These are phyloP conservation scores for Yamadazyma ubonensis DNA, from an alignment of 805 yeast species.

Conservation along the genomic window DNA sequence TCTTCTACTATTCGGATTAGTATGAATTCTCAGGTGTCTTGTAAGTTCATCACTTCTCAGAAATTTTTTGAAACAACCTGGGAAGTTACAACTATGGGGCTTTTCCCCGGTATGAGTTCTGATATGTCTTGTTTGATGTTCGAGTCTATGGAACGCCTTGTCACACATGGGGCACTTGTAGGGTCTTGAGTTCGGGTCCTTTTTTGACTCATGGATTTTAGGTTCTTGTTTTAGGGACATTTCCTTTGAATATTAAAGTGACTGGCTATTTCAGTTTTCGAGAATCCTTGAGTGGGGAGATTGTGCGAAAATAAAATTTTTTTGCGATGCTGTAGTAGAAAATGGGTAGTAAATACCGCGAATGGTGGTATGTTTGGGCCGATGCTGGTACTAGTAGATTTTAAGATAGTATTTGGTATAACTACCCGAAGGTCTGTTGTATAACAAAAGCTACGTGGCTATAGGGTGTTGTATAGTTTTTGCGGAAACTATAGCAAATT, in stretches of 20 bases:
- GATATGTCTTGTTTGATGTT: slow-evolving; percentile 77
- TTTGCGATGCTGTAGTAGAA: slow-evolving; percentile 3
- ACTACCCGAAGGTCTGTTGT: no score
- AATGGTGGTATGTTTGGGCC: neutral
- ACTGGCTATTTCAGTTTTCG: slow-evolving; percentile 1
- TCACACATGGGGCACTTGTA: slow-evolving; percentile 74
- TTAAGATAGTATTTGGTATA: no score
- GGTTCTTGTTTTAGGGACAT: slow-evolving; percentile 9
- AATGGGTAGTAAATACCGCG: no score
- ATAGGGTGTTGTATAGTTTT: no score
- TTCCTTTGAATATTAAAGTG: neutral
- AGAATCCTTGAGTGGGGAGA: slow-evolving; percentile 10
- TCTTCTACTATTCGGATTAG: slow-evolving; percentile 65
- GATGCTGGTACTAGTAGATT: no score
- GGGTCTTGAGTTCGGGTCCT: slow-evolving; percentile 45
- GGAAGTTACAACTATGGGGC: slow-evolving; percentile 73
- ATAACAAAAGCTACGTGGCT: no score
- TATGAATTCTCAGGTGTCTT: slow-evolving; percentile 70
- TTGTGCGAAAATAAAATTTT: slow-evolving; percentile 8
- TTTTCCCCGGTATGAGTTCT: slow-evolving; percentile 82
- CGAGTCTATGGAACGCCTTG: slow-evolving; percentile 72
- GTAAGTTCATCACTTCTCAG: slow-evolving; percentile 73
- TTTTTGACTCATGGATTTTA: slow-evolving; percentile 11
- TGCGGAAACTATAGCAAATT: no score
- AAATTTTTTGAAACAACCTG: slow-evolving; percentile 67